Evolutionary conservation across 1,139 yeast genomes (phyloP), one percentile per base, ranked within the genome.

Genomic region (Lodderomyces theae): DNA sequence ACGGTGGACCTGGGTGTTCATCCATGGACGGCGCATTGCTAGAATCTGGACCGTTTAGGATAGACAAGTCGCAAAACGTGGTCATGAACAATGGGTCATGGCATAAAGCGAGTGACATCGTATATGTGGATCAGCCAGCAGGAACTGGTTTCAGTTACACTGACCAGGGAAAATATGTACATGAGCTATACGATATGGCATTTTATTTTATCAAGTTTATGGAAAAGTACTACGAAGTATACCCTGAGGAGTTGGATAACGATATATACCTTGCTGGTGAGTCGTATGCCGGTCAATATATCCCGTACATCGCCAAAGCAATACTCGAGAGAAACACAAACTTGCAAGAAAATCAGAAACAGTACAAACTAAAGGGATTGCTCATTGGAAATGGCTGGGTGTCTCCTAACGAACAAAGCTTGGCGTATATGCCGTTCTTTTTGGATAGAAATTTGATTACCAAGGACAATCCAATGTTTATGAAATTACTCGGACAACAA

Each of bases 1-100:
- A 94, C 60, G 99, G 99, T 34, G 96, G 96, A 0, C 96, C 96
- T 0, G 99, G 99, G 0, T 92, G 99, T 60, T 88, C 97, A 3
- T 88, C 96, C 0, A 81, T 92, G 94, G 98, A 92, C 62, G 99
- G 99, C 3, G 96, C 96, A 0, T 60, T 92, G 48, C 80, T 92
- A 79, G 99, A 94, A 60, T 66, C 82, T 2, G 99, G 99, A 0
- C 97, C 98, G 0, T 77, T 89, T 43, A 69, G 96, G 43, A 72
- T 89, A 15, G 62, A 68, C 46, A 50, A 61, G 0, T 59, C 74
- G 9, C 64, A 69, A 2, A 57, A 77, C 41, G 74, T 75, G 6
- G 62, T 72, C 5, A 64, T 65, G 46, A 89, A 89, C 59, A 58
- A 71, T 4, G 97, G 96, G 0, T 77, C 95, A 2, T 92, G 98